Conservation (phyloP, 495 filamentous ascomycete genomes). For the Tuber brumale region DNA sequence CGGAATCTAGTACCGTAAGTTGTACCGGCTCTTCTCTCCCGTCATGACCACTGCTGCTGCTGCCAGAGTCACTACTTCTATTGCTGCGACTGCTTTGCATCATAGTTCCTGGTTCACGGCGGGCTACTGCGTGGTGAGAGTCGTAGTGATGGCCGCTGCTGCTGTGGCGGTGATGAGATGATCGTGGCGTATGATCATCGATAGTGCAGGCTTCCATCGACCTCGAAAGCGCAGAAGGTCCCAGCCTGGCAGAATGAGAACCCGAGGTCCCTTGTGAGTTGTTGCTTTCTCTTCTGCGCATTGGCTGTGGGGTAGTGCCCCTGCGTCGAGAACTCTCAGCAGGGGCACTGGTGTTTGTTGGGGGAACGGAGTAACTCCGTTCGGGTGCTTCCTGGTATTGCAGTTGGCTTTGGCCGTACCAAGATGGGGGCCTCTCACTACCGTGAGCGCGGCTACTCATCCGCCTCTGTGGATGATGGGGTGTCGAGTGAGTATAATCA, state of each 20-base stretch:
- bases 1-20: constrained; percentile 24
- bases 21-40: constrained; percentile 35
- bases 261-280: constrained; percentile 25
- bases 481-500: constrained; percentile 26
- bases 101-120: constrained; percentile 35
- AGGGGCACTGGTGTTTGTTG: constrained; percentile 16
- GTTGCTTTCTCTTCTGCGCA: constrained; percentile 35
- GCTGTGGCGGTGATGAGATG: constrained; percentile 32
- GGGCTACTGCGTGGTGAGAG: constrained; percentile 28
- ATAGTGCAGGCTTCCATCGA: constrained; percentile 39
- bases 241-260: constrained; percentile 26
- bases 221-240: constrained; percentile 36
- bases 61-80: constrained; percentile 37
- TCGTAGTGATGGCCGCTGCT: constrained; percentile 27
- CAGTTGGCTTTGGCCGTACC: constrained; percentile 27
- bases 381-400: constrained; percentile 27
- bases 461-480: constrained; percentile 32
- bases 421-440: constrained; percentile 34
- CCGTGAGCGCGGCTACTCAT: constrained; percentile 31
- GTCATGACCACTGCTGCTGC: constrained; percentile 27
- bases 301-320: constrained; percentile 30
- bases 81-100: constrained; percentile 38
- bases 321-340: constrained; percentile 23
- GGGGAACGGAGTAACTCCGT: constrained; percentile 35
- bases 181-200: constrained; percentile 36